phyloP scores from a whole-genome alignment of 148 eudicot species.

The Selenicereus undatus region DNA sequence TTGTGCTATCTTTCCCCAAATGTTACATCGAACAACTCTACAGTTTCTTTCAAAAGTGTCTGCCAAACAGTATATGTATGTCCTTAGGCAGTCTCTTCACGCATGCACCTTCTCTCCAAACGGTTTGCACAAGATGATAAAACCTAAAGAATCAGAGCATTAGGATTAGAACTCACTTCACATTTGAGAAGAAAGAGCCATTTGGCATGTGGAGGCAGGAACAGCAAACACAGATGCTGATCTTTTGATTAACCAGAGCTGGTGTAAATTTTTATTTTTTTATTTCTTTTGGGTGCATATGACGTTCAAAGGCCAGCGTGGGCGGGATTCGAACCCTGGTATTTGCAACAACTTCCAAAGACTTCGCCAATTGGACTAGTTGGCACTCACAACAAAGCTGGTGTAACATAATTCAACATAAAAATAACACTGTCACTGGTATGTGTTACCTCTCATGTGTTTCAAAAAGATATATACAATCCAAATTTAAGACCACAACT shows the following conservation, averaged over 20 bases:
- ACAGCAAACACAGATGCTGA: neutral
- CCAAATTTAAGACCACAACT: neutral
- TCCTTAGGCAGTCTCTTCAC: neutral
- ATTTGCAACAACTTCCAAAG: too few species aligned
- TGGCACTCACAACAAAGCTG: neutral
- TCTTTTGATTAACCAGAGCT: neutral
- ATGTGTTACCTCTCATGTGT: neutral
- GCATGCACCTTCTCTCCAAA: neutral
- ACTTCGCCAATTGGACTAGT: too few species aligned
- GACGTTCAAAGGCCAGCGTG: too few species aligned
- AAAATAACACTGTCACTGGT: neutral
- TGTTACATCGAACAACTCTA: neutral
- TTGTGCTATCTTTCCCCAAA: neutral
- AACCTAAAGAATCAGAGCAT: slow-evolving; percentile 13
- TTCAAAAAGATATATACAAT: neutral
- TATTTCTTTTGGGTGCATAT: too few species aligned
- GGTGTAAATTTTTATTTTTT: too few species aligned
- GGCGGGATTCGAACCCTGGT: too few species aligned
- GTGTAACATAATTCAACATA: neutral
- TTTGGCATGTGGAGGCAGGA: neutral
- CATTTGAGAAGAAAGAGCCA: neutral
- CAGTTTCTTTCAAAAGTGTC: neutral
- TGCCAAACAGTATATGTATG: neutral
- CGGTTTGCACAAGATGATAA: neutral
- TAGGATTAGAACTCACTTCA: slow-evolving; percentile 10